phyloP scores from a whole-genome alignment of 1,284 basidiomycete genomes.

The Farysia itapuensis region DNA sequence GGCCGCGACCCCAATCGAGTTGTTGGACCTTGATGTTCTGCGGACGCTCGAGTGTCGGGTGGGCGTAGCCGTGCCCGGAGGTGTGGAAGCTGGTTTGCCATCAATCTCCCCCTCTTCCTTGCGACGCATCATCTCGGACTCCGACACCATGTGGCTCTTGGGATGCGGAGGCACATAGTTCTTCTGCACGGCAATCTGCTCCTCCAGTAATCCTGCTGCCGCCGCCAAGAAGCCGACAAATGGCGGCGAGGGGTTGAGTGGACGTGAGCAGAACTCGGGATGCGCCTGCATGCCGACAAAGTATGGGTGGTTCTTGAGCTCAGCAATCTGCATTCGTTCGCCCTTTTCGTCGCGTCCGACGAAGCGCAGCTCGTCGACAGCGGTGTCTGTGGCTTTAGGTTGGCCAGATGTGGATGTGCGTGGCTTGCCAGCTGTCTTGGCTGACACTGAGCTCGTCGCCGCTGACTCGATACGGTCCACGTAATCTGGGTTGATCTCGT shows the following conservation, averaged over 20 bases:
- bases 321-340: constrained; percentile 95
- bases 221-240: constrained; percentile 96
- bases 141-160: constrained; percentile 51
- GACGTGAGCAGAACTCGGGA: constrained; percentile 98
- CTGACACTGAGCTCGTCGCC: constrained; percentile 30
- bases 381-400: constrained; percentile 3
- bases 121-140: constrained; percentile 38
- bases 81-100: constrained; percentile 39
- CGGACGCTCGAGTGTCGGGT: constrained; percentile 27
- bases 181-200: constrained; percentile 74
- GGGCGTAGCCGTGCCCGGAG: constrained; percentile 37
- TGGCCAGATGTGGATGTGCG: constrained; percentile 21
- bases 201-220: constrained; percentile 71
- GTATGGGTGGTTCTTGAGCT: constrained; percentile 86
- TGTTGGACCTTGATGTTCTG: no score
- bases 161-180: constrained; percentile 65
- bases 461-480: constrained; percentile 71
- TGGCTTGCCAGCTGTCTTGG: constrained; percentile 18
- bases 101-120: constrained; percentile 27
- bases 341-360: constrained; percentile 92
- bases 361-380: constrained; percentile 64
- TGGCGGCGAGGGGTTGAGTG: constrained; percentile 93
- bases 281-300: constrained; percentile 95
- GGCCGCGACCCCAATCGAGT: constrained; percentile 21
- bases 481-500: constrained; percentile 91